Percentiles rank a stretch among this genome's conserved stretches.
Conservation (phyloP, 495 filamentous ascomycete genomes). For the Xylaria curta region DNA sequence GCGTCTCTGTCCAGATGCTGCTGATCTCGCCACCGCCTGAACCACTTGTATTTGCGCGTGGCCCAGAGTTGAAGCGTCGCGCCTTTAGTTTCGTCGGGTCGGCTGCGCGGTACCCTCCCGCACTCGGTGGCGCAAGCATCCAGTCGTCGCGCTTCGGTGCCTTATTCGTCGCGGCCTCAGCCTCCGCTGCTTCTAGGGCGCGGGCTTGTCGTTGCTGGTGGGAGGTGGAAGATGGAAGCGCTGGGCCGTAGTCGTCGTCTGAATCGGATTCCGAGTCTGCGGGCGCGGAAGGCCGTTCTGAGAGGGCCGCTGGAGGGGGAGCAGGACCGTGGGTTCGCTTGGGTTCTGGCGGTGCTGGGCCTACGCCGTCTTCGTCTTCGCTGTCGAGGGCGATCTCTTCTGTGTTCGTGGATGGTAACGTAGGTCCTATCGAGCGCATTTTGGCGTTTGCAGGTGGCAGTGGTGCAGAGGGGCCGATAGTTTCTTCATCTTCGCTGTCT, state of each 20-base stretch:
- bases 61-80: slow-evolving; percentile 82
- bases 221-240: slow-evolving; percentile 63
- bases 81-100: slow-evolving; percentile 85
- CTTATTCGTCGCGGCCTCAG: slow-evolving; percentile 34
- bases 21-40: slow-evolving; percentile 54
- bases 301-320: slow-evolving; percentile 50
- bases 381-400: slow-evolving; percentile 35
- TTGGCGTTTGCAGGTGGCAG: slow-evolving; percentile 14
- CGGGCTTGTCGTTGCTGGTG: slow-evolving; percentile 35
- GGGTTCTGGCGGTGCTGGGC: slow-evolving; percentile 32
- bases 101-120: slow-evolving; percentile 64
- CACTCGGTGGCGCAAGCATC: slow-evolving; percentile 88
- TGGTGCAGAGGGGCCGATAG: slow-evolving; percentile 31
- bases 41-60: slow-evolving; percentile 33
- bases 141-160: slow-evolving; percentile 76
- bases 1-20: slow-evolving; percentile 89
- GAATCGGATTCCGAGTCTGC: slow-evolving; percentile 41
- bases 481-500: slow-evolving; percentile 37
- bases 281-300: slow-evolving; percentile 43
- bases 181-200: slow-evolving; percentile 30
- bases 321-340: slow-evolving; percentile 53
- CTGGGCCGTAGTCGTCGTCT: slow-evolving; percentile 73
- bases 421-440: slow-evolving; percentile 44
- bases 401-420: slow-evolving; percentile 38
- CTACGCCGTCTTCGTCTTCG: slow-evolving; percentile 31